These are phyloP conservation scores for Auxenochlorella pyrenoidosa DNA, from an alignment of 139 green algal genomes.

Conservation along the genomic window DNA sequence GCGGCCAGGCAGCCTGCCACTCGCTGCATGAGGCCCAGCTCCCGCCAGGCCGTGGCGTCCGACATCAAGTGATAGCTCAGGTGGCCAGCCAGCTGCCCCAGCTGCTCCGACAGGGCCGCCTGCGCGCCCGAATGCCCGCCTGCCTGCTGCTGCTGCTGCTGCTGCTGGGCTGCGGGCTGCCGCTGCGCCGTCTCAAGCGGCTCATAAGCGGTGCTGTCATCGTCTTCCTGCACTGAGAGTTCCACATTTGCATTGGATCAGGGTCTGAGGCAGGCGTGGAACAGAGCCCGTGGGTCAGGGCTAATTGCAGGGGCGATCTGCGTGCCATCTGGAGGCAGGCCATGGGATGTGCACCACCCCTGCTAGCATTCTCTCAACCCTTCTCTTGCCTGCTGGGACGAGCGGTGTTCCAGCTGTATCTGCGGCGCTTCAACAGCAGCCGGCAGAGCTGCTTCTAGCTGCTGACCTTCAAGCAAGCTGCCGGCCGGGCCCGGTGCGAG, in stretches of 20 bases:
- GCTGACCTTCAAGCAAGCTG: background rate
- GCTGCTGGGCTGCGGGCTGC: background rate
- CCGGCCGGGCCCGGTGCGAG: too few relatives aligned
- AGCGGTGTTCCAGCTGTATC: background rate
- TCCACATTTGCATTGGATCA: background rate
- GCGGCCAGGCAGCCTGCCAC: conserved; percentile 22
- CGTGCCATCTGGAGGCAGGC: too few relatives aligned
- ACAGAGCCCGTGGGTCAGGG: too few relatives aligned
- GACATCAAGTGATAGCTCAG: conserved; percentile 38
- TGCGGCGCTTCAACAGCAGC: background rate
- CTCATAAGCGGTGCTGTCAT: conserved; percentile 15
- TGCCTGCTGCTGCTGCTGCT: background rate
- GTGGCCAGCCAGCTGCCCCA: conserved; percentile 18
- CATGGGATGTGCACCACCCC: background rate
- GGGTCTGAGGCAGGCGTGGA: too few relatives aligned
- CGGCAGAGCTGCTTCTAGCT: background rate
- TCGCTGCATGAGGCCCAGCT: conserved; percentile 15
- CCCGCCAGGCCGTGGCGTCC: background rate
- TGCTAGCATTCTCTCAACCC: background rate
- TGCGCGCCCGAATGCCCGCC: background rate
- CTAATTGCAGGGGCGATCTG: too few relatives aligned
- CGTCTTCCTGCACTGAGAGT: conserved; percentile 18
- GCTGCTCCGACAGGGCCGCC: conserved; percentile 1
- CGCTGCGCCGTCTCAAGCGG: conserved; percentile 3
- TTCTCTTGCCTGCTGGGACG: background rate